Percentiles rank a stretch among this genome's conserved stretches.
Conservation (phyloP, 2,329 filamentous ascomycete genomes). For the Talaromyces sp. region DNA sequence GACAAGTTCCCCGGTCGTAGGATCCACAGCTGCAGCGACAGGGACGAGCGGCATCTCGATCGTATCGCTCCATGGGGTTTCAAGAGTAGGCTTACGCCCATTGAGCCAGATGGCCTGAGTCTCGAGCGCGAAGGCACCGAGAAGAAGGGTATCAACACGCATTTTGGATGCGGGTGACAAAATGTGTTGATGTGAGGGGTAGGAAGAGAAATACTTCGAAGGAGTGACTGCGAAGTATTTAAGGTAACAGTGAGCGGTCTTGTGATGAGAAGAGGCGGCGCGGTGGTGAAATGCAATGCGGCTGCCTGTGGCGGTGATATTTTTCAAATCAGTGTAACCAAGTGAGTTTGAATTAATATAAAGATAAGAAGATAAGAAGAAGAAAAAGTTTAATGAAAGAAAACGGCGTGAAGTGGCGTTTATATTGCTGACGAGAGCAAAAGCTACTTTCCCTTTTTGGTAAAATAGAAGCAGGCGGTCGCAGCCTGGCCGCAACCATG, state of each 20-base stretch:
- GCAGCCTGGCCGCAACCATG: neutral
- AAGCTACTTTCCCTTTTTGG: neutral
- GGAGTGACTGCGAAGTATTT: neutral
- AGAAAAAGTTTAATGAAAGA: neutral
- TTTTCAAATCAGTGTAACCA: neutral
- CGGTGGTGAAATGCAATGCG: neutral
- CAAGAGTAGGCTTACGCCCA: slow-evolving; percentile 1
- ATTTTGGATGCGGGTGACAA: neutral
- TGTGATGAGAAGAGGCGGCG: too few species aligned
- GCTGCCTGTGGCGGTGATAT: neutral
- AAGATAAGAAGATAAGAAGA: neutral
- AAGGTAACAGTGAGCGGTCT: neutral
- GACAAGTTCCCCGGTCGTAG: slow-evolving; percentile 6
- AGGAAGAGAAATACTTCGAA: neutral
- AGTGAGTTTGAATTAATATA: neutral
- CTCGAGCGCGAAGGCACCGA: slow-evolving; percentile 3
- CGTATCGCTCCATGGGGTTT: slow-evolving; percentile 7
- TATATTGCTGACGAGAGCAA: neutral
- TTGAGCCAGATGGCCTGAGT: neutral
- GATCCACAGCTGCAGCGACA: slow-evolving; percentile 9
- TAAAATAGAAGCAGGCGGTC: neutral
- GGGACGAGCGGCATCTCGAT: slow-evolving; percentile 12
- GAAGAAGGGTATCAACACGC: neutral
- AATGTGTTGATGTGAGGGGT: neutral
- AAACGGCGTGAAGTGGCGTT: neutral